These are phyloP conservation scores for Pterocarpus macrocarpus DNA, from an alignment of 306 rosid genomes.

Conservation along the genomic window DNA sequence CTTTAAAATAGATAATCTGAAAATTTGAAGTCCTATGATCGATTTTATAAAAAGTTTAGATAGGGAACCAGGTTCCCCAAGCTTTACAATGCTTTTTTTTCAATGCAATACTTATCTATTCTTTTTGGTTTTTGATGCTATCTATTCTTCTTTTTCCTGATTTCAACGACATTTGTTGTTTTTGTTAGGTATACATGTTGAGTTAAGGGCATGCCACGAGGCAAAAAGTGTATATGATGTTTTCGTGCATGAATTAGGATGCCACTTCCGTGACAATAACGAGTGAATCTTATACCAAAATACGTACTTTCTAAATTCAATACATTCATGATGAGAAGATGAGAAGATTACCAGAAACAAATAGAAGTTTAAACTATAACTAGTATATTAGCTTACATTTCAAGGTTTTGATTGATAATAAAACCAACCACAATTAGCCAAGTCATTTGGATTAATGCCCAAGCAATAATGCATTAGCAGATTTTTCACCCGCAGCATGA, in stretches of 20 bases:
- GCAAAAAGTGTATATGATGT: neutral
- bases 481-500: neutral
- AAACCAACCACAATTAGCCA: constrained; percentile 17
- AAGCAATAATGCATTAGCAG: constrained; percentile 27
- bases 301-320: neutral
- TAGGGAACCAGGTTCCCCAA: constrained; percentile 20
- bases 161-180: neutral
- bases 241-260: neutral
- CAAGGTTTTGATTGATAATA: constrained; percentile 13
- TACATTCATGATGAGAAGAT: constrained; percentile 20
- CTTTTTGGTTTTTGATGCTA: neutral
- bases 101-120: neutral
- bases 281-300: constrained; percentile 22
- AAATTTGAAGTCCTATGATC: constrained; percentile 5
- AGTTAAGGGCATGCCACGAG: constrained; percentile 12
- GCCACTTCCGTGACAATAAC: neutral
- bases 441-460: constrained; percentile 23
- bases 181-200: neutral
- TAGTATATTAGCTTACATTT: constrained; percentile 28
- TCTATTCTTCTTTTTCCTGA: neutral
- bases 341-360: constrained; percentile 6
- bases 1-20: neutral
- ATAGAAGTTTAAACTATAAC: neutral
- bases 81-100: neutral
- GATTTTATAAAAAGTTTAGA: neutral